These are phyloP conservation scores for Chalciporus sphaerocephalus DNA, from an alignment of 768 basidiomycete species.

Conservation along the genomic window DNA sequence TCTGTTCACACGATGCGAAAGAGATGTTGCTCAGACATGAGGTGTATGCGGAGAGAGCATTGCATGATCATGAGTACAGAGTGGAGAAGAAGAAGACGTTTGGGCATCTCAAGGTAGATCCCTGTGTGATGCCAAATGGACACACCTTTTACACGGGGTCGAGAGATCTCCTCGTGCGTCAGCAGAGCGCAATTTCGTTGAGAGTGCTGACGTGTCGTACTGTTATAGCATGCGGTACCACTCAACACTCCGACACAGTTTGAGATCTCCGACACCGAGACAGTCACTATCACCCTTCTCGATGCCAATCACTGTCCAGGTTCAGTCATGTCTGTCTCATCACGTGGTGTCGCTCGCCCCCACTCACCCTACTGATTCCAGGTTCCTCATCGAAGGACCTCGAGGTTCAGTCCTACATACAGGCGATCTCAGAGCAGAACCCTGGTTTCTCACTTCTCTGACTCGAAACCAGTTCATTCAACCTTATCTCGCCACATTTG, in stretches of 20 bases:
- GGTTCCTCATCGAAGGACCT: slow-evolving; percentile 79
- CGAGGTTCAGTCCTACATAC: slow-evolving; percentile 80
- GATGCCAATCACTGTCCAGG: slow-evolving; percentile 97
- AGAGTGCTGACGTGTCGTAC: neutral
- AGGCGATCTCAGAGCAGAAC: slow-evolving; percentile 89
- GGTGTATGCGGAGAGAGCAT: slow-evolving; percentile 57
- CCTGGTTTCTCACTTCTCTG: slow-evolving; percentile 68
- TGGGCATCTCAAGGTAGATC: slow-evolving; percentile 60
- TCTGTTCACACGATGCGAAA: slow-evolving; percentile 83
- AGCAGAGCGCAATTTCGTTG: neutral
- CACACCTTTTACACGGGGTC: slow-evolving; percentile 45
- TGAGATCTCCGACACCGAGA: slow-evolving; percentile 51
- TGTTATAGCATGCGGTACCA: slow-evolving; percentile 49
- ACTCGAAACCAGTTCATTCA: slow-evolving; percentile 66
- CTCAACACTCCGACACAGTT: slow-evolving; percentile 61
- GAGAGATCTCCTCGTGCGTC: slow-evolving; percentile 64
- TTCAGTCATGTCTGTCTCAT: slow-evolving; percentile 70
- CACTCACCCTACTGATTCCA: slow-evolving; percentile 32
- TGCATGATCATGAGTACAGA: slow-evolving; percentile 42
- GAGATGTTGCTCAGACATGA: slow-evolving; percentile 81
- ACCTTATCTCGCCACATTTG: slow-evolving; percentile 52
- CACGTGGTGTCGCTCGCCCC: neutral
- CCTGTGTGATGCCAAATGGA: slow-evolving; percentile 45
- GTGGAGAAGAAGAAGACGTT: slow-evolving; percentile 46
- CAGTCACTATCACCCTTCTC: slow-evolving; percentile 70